Conservation (phyloP, 2,329 filamentous ascomycete genomes). For the Ilyonectria destructans region DNA sequence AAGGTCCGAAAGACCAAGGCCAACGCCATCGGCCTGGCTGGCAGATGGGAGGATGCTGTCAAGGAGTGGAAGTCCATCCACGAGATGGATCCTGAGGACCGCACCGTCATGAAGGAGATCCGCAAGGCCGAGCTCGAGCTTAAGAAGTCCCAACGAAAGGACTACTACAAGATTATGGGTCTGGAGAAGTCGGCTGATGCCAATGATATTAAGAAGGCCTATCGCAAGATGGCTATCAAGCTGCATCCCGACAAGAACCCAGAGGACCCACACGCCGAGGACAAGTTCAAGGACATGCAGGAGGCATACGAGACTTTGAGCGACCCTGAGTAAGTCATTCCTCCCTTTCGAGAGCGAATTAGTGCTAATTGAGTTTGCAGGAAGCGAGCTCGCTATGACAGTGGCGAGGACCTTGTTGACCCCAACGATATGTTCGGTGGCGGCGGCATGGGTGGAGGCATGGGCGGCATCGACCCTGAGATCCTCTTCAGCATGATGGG, state of each 20-base stretch:
- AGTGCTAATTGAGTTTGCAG: constrained; percentile 64
- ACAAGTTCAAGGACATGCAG: constrained; percentile 97
- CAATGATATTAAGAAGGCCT: constrained; percentile 94
- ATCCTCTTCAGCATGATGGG: constrained; percentile 91
- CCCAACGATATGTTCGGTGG: constrained; percentile 88
- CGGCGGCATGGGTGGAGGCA: constrained; percentile 76
- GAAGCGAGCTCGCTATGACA: constrained; percentile 93
- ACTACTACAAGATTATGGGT: constrained; percentile 98
- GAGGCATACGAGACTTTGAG: constrained; percentile 97
- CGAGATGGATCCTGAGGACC: constrained; percentile 87
- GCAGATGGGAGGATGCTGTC: constrained; percentile 93
- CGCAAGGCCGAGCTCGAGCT: constrained; percentile 93
- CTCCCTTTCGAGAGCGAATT: not conserved
- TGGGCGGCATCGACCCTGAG: constrained; percentile 82
- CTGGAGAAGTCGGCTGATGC: constrained; percentile 90
- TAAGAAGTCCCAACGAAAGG: constrained; percentile 97
- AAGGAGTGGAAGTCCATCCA: constrained; percentile 90
- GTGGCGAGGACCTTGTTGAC: constrained; percentile 91
- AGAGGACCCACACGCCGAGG: constrained; percentile 86
- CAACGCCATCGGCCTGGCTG: constrained; percentile 87
- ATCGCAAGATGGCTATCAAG: constrained; percentile 93
- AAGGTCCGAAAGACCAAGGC: constrained; percentile 97
- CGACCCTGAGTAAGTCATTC: constrained; percentile 85
- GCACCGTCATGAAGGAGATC: constrained; percentile 86
- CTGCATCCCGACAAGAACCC: constrained; percentile 99